phyloP scores from a whole-genome alignment of 768 basidiomycete species.

The Mycena pura region DNA sequence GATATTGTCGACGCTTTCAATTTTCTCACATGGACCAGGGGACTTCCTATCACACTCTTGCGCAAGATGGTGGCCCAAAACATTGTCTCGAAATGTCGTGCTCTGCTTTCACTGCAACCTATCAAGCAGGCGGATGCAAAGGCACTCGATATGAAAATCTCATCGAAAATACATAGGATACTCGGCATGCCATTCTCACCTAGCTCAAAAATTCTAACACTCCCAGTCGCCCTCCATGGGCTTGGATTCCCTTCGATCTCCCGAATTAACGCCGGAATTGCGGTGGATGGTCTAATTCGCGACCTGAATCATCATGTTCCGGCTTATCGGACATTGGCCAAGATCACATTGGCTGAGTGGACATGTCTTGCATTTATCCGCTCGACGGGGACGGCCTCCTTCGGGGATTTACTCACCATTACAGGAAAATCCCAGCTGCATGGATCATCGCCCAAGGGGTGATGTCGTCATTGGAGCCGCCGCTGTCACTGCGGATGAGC shows the following conservation, averaged over 20 bases:
- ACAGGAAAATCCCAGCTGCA: background rate
- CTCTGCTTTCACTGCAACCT: constrained; percentile 14
- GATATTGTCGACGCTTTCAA: constrained; percentile 2
- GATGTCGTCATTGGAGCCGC: background rate
- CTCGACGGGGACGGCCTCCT: background rate
- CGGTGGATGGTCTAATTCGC: constrained; percentile 11
- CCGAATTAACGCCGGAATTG: constrained; percentile 5
- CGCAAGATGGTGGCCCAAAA: constrained; percentile 4
- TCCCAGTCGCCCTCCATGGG: constrained; percentile 1
- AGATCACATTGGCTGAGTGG: constrained; percentile 23
- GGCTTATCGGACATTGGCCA: constrained; percentile 16
- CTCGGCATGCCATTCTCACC: constrained; percentile 10
- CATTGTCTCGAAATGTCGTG: background rate
- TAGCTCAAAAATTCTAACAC: constrained; percentile 4
- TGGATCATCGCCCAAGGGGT: background rate
- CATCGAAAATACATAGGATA: background rate
- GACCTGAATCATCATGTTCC: constrained; percentile 28
- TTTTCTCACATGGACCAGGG: background rate
- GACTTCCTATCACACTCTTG: constrained; percentile 3
- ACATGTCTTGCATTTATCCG: constrained; percentile 12
- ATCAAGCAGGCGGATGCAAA: constrained; percentile 9
- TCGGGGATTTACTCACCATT: background rate
- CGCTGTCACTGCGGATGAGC: background rate
- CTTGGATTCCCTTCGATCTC: constrained; percentile 20
- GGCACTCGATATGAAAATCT: background rate